Percentiles rank a stretch among this genome's conserved stretches.
These are phyloP conservation scores for Metroxylon sagu DNA, from an alignment of 176 grass and related monocot species.

Conservation along the genomic window DNA sequence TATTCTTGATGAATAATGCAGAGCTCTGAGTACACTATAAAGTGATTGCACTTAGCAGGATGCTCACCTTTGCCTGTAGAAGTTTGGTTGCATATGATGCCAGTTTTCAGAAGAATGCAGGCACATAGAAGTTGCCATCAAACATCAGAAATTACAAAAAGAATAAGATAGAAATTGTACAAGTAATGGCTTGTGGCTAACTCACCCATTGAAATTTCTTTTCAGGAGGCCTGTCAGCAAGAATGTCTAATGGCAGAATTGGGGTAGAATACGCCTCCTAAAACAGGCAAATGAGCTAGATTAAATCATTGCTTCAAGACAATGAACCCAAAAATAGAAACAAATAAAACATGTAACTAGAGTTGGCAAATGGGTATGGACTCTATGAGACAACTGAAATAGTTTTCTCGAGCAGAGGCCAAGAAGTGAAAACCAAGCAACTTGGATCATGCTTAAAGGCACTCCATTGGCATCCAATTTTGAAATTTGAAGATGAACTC, in stretches of 20 bases:
- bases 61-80: constrained; percentile 73
- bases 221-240: constrained; percentile 62
- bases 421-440: too few species aligned
- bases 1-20: too few species aligned
- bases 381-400: too few species aligned
- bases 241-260: constrained; percentile 64
- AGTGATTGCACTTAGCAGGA: not conserved
- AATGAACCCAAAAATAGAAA: too few species aligned
- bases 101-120: constrained; percentile 1
- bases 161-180: not conserved
- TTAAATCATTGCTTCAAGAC: not conserved
- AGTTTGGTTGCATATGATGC: not conserved
- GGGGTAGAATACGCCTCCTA: constrained; percentile 90
- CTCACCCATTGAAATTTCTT: constrained; percentile 97
- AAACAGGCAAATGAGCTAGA: constrained; percentile 18
- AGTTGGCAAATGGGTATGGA: too few species aligned
- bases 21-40: too few species aligned
- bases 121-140: constrained; percentile 11
- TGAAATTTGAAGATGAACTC: not conserved
- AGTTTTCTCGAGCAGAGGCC: too few species aligned
- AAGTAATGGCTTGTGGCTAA: constrained; percentile 1
- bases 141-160: constrained; percentile 18
- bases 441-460: too few species aligned
- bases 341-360: too few species aligned
- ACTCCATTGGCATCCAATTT: too few species aligned